phyloP scores from a whole-genome alignment of 306 rosid species.

The Quercus rubra region DNA sequence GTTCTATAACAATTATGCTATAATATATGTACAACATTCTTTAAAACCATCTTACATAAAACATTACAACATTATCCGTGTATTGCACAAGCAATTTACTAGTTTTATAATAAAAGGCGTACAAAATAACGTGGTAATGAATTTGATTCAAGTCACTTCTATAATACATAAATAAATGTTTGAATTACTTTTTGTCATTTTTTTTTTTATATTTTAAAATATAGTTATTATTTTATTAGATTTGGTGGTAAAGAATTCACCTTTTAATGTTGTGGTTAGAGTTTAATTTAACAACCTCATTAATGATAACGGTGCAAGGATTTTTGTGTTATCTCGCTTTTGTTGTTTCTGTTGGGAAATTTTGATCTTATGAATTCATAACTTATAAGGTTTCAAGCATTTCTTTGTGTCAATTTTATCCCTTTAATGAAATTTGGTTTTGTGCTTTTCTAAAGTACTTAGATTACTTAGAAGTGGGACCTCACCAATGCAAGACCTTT shows the following conservation, averaged over 20 bases:
- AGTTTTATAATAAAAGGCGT: too few species aligned
- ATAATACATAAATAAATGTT: too few species aligned
- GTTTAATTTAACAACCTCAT: slow-evolving; percentile 14
- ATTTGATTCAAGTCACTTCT: too few species aligned
- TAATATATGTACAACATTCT: too few species aligned
- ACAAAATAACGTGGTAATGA: too few species aligned
- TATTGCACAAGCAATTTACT: too few species aligned
- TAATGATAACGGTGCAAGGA: not conserved
- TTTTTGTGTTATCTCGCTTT: slow-evolving; percentile 4
- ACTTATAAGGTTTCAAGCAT: slow-evolving; percentile 28
- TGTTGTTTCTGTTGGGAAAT: not conserved
- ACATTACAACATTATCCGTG: too few species aligned
- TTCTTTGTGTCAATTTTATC: not conserved
- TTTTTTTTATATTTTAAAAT: too few species aligned
- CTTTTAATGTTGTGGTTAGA: slow-evolving; percentile 2
- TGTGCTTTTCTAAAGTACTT: not conserved
- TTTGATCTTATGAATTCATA: slow-evolving; percentile 9
- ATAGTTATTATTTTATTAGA: not conserved
- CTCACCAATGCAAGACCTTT: too few species aligned
- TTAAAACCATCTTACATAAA: too few species aligned
- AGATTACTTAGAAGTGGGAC: not conserved
- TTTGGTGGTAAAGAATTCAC: slow-evolving; percentile 4
- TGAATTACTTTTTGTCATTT: too few species aligned
- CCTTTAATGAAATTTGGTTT: not conserved
- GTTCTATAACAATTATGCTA: too few species aligned